Percentiles rank a stretch among this genome's conserved stretches.
Evolutionary conservation across 2,329 filamentous ascomycete species (phyloP).

Genomic region (Fusarium pininemorale): DNA sequence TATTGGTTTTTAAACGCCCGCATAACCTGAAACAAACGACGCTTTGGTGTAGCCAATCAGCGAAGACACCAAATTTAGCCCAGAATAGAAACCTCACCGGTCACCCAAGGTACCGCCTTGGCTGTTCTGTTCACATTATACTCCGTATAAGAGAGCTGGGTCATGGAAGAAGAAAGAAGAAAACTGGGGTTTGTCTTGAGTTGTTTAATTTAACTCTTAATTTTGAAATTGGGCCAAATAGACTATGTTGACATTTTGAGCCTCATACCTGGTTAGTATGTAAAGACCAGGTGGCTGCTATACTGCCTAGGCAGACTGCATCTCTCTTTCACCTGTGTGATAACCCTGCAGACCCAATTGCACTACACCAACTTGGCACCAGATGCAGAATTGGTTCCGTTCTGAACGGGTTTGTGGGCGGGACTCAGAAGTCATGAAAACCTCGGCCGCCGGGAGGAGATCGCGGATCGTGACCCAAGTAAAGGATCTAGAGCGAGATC

Average conservation of each 20-base stretch:
- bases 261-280: background rate
- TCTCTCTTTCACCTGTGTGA: conserved; percentile 26
- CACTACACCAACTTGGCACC: conserved; percentile 32
- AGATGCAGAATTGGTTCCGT: conserved; percentile 34
- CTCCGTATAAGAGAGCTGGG: background rate
- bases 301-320: conserved; percentile 2
- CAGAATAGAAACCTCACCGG: conserved; percentile 41
- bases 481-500: background rate
- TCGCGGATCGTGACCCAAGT: conserved; percentile 8
- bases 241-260: background rate
- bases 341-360: conserved; percentile 36
- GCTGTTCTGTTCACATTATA: background rate
- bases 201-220: background rate
- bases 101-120: background rate
- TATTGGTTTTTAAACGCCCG: conserved; percentile 45
- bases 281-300: conserved; percentile 1
- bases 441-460: conserved; percentile 21
- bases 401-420: conserved; percentile 13
- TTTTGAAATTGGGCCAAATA: background rate
- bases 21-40: conserved; percentile 51
- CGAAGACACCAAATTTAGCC: conserved; percentile 5
- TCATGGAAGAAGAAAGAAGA: background rate
- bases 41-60: conserved; percentile 40
- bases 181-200: too few relatives aligned
- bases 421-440: conserved; percentile 13